Evolutionary conservation across 1,284 basidiomycete genomes (phyloP).

Genomic region (Trametes pubescens): DNA sequence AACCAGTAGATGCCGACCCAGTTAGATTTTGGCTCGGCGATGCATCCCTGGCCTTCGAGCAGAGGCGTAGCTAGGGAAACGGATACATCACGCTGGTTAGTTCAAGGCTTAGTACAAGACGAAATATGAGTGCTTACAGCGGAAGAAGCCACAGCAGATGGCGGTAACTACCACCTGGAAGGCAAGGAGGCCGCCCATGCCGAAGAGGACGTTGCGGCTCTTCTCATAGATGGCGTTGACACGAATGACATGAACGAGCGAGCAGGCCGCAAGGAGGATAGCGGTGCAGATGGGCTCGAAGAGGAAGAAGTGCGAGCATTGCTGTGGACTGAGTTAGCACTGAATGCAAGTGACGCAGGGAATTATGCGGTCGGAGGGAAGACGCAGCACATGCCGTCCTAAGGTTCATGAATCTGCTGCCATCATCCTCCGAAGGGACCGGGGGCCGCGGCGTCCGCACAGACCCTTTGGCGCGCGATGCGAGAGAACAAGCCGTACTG

Average conservation of each 20-base stretch:
- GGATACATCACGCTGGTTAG: not conserved
- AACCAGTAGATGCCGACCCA: slow-evolving; percentile 89
- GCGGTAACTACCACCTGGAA: slow-evolving; percentile 74
- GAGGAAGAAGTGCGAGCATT: slow-evolving; percentile 75
- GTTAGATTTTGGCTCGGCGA: slow-evolving; percentile 76
- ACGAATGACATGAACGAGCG: slow-evolving; percentile 77
- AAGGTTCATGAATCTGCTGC: not conserved
- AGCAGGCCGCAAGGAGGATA: slow-evolving; percentile 73
- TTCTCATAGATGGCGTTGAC: slow-evolving; percentile 80
- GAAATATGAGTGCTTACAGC: slow-evolving; percentile 51
- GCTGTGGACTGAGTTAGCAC: slow-evolving; percentile 44
- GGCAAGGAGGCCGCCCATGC: slow-evolving; percentile 66
- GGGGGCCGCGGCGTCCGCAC: slow-evolving; percentile 1
- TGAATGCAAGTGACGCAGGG: not conserved
- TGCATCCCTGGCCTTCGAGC: slow-evolving; percentile 76
- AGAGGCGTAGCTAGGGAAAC: slow-evolving; percentile 67
- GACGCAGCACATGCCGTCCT: not conserved
- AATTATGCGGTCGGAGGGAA: not conserved
- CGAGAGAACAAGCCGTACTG: too few species aligned
- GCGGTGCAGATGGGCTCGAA: slow-evolving; percentile 87
- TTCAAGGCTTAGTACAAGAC: not conserved
- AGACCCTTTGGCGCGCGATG: not conserved
- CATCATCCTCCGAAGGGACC: slow-evolving; percentile 16
- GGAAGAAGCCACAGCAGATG: slow-evolving; percentile 78
- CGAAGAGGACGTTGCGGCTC: slow-evolving; percentile 57